Conservation (phyloP, 169 alveolate species). For the Pseudocohnilembus persalinus region DNA sequence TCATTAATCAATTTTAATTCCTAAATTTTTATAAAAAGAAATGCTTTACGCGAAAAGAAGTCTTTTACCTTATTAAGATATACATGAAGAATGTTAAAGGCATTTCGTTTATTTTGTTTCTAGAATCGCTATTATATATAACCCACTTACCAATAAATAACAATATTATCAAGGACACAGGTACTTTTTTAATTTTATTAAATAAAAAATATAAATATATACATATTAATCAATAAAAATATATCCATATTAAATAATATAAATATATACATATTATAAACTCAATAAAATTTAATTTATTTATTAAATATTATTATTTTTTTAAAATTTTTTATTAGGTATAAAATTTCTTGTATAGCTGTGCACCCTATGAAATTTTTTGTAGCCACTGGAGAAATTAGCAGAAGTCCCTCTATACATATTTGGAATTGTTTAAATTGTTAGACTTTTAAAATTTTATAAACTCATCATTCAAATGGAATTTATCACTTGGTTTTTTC, state of each 20-base stretch:
- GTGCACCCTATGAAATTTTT: constrained; percentile 68
- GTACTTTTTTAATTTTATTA: background rate
- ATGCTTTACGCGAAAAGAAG: constrained; percentile 24
- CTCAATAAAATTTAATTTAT: background rate
- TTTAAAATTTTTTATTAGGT: background rate
- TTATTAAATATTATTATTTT: no score
- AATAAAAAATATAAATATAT: no score
- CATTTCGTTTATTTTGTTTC: constrained; percentile 57
- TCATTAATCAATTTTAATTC: constrained; percentile 4
- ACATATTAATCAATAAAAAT: no score
- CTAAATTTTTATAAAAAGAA: constrained; percentile 13
- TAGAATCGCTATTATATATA: constrained; percentile 69
- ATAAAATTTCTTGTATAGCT: constrained; percentile 76
- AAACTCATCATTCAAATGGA: constrained; percentile 80
- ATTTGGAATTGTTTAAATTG: constrained; percentile 77
- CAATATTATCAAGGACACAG: constrained; percentile 69
- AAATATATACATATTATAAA: no score
- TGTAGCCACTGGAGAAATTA: constrained; percentile 82
- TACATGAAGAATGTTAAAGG: constrained; percentile 54
- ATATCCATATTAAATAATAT: no score
- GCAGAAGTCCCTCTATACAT: constrained; percentile 69
- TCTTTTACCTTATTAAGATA: constrained; percentile 40
- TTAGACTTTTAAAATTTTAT: constrained; percentile 68
- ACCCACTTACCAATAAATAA: constrained; percentile 66
- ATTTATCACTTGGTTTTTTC: constrained; percentile 69